Conservation (phyloP, 2,329 filamentous ascomycete genomes). For the Xylaria sp. region DNA sequence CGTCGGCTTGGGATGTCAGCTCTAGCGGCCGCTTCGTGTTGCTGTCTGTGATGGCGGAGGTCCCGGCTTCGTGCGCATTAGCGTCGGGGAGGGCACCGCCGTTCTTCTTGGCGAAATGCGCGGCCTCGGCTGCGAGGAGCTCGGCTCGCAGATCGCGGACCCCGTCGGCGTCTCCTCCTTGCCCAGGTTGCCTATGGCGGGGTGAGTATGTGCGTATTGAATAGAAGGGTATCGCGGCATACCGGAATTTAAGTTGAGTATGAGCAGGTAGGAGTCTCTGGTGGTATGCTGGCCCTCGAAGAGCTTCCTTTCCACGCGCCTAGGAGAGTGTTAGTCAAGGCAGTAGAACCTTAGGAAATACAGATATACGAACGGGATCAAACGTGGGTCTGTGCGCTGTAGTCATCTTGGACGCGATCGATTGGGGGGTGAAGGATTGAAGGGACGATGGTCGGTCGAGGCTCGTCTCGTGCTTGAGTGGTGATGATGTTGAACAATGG, state of each 20-base stretch:
- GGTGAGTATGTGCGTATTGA: background rate
- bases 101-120: slow-evolving; percentile 86
- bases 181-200: slow-evolving; percentile 75
- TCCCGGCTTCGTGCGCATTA: slow-evolving; percentile 58
- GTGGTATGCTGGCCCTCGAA: slow-evolving; percentile 93
- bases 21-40: slow-evolving; percentile 74
- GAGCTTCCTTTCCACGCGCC: slow-evolving; percentile 94
- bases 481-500: background rate
- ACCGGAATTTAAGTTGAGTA: slow-evolving; percentile 89
- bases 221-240: slow-evolving; percentile 45
- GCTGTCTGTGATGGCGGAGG: slow-evolving; percentile 54
- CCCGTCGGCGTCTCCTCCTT: slow-evolving; percentile 82
- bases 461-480: background rate
- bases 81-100: slow-evolving; percentile 63
- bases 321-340: slow-evolving; percentile 50
- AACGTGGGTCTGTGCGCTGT: slow-evolving; percentile 89
- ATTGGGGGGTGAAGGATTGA: slow-evolving; percentile 1
- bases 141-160: slow-evolving; percentile 88
- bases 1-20: slow-evolving; percentile 54
- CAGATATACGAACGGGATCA: slow-evolving; percentile 76
- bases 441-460: background rate
- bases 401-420: slow-evolving; percentile 61
- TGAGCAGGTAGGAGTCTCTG: slow-evolving; percentile 95
- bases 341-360: background rate
- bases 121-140: slow-evolving; percentile 87